Base-by-base conservation (phyloP, 331 rosid species). In the Dryas integrifolia region DNA sequence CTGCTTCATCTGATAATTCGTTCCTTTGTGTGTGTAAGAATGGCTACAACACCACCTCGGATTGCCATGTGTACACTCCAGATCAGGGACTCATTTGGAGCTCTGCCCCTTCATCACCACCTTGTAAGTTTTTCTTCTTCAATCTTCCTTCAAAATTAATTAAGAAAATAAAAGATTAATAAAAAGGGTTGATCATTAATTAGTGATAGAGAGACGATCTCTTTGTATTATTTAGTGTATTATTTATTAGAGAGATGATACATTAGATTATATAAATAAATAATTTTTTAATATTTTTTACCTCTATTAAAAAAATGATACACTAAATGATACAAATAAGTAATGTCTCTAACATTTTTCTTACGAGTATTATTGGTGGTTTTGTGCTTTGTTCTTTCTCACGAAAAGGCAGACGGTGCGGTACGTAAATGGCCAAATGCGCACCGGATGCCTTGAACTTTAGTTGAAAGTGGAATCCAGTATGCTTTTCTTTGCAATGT, bases 1-100 rank as follows among this genome's bases (percentile, higher is more conserved):
- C 80, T 0, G 35, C 35, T 30, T 30, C 35, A 62, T 78, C 86
- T 3, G 81, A 69, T 10, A 44, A 83, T 73, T 82, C 80, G 1
- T 90, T 86, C 70, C 61, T 84, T 0, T 90, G 93, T 75, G 90
- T 84, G 1, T 88, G 93, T 50, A 73, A 81, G 63, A 81, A 68
- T 38, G 88, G 91, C 0, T 83, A 67, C 41, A 88, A 88, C 67
- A 65, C 92, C 49, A 86, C 82, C n/a, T 51, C 71, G 39, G 96
- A 90, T 79, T 90, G 96, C 80, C 46, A 75, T 15, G 58, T 48
- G 16, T 55, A 71, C 49, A 26, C 45, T 46, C 86, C 66, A 44
- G 70, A 49, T 64, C 83, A 58, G 73, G 76, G 65, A 6, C 58
- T 18, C 44, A 26, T 80, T 44, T 89, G 81, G 88, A 67, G 41